Conservation (phyloP, 2,329 filamentous ascomycete genomes). For the Talaromyces albobiverticillius region DNA sequence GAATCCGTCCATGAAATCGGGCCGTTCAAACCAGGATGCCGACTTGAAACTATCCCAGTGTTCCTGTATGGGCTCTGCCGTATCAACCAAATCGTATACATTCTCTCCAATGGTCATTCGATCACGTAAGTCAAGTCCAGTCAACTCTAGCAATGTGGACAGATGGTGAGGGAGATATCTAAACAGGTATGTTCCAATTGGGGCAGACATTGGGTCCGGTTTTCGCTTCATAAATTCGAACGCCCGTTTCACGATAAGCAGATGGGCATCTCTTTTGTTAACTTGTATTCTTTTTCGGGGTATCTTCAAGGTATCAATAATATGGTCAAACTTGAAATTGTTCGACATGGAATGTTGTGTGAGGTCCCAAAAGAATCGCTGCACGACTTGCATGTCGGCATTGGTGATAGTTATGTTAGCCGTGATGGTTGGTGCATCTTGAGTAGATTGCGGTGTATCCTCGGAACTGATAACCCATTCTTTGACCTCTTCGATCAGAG, state of each 20-base stretch:
- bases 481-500: not conserved
- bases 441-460: not conserved
- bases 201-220: not conserved
- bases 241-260: not conserved
- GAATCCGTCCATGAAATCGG: too few species aligned
- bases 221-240: not conserved
- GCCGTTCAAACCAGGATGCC: too few species aligned
- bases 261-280: not conserved
- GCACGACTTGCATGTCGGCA: not conserved
- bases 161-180: constrained; percentile 1
- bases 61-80: too few species aligned
- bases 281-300: not conserved
- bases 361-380: constrained; percentile 6
- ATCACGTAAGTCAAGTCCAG: too few species aligned
- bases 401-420: constrained; percentile 1
- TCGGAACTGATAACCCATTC: not conserved
- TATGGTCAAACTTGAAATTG: not conserved
- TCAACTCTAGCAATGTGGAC: too few species aligned
- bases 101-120: too few species aligned
- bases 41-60: too few species aligned
- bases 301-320: not conserved
- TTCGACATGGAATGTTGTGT: not conserved
- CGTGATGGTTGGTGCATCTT: not conserved
- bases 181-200: not conserved
- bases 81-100: not conserved